Evolutionary conservation across 495 filamentous ascomycete species (phyloP), one percentile per base, ranked within the genome.

Genomic region (Hyphodiscus hymeniophilus): DNA sequence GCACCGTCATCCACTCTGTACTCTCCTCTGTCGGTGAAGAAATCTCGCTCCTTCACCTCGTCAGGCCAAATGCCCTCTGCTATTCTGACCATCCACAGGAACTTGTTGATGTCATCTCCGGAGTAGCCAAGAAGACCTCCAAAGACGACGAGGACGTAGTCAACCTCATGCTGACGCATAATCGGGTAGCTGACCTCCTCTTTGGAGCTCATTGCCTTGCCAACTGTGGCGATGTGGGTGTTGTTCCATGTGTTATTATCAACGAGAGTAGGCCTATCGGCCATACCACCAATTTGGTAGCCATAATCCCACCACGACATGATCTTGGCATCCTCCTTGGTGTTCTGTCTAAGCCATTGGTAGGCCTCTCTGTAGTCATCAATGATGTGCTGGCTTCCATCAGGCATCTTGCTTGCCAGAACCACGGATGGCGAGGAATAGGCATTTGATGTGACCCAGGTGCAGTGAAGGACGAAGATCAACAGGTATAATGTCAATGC

Each of bases 171-270:
- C 64, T 97, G 87, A 45, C 89, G 80, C 71, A 99, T 85, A 58
- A 99, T 99, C 0, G 92, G 91, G 65, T 97, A 99, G 71, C 88
- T 92, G 67, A 97, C 89, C 64, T 97, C 94, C 67, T 99, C 94
- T 40, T 87, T 73, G 4, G 88, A 94, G 71, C 85, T 90, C 94
- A 99, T 99, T 12, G 94, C 94, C 70, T 99, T 99, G 55, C 94
- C 94, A 41, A 99, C 94, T 12, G 94, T 99, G 32, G 94, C 94
- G 65, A 99, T 99, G 64, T 99, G 94, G 11, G 94, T 99, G 70
- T 99, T 99, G 70, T 99, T 99, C 94, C 94, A 99, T 13, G 94
- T 99, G 67, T 99, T 99, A 71, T 99, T 99, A 70, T 99, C 94
- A 16, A 99, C 94, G 33, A 99, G 74, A 0, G 94, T 99, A 31